These are phyloP conservation scores for Styphnolobium japonicum DNA, from an alignment of 306 rosid species.

Conservation along the genomic window DNA sequence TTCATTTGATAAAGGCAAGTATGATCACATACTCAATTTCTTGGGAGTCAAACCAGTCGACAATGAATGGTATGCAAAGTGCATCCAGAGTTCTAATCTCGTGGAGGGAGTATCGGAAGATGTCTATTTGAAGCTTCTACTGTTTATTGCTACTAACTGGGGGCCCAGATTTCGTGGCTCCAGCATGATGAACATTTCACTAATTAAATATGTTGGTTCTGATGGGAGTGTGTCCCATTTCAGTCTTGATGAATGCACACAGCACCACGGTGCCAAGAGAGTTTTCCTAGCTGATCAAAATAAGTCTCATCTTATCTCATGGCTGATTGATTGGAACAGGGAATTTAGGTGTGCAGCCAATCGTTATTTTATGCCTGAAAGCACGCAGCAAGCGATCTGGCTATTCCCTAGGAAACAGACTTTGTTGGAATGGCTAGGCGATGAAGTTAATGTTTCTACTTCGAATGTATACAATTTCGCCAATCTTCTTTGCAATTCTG, in stretches of 20 bases:
- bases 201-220: slow-evolving; percentile 37
- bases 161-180: slow-evolving; percentile 21
- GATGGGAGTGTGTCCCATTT: slow-evolving; percentile 28
- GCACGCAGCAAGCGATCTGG: slow-evolving; percentile 47
- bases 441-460: slow-evolving; percentile 8
- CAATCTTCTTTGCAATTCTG: not conserved
- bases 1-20: slow-evolving; percentile 42
- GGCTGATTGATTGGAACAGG: slow-evolving; percentile 55
- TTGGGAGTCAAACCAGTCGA: slow-evolving; percentile 43
- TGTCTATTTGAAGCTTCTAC: slow-evolving; percentile 42
- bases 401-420: not conserved
- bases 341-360: slow-evolving; percentile 34
- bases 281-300: slow-evolving; percentile 18
- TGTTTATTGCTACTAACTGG: slow-evolving; percentile 52
- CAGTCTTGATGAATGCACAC: slow-evolving; percentile 21
- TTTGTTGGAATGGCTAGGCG: slow-evolving; percentile 47
- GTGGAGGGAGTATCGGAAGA: slow-evolving; percentile 45
- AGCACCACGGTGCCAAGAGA: not conserved
- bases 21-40: slow-evolving; percentile 39
- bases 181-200: slow-evolving; percentile 31
- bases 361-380: slow-evolving; percentile 50
- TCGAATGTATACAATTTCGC: slow-evolving; percentile 28
- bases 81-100: slow-evolving; percentile 49
- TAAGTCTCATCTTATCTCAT: slow-evolving; percentile 16
- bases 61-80: slow-evolving; percentile 58